These are phyloP conservation scores for Sphaceloma murrayae DNA, from an alignment of 2,329 filamentous ascomycete species.

Conservation along the genomic window DNA sequence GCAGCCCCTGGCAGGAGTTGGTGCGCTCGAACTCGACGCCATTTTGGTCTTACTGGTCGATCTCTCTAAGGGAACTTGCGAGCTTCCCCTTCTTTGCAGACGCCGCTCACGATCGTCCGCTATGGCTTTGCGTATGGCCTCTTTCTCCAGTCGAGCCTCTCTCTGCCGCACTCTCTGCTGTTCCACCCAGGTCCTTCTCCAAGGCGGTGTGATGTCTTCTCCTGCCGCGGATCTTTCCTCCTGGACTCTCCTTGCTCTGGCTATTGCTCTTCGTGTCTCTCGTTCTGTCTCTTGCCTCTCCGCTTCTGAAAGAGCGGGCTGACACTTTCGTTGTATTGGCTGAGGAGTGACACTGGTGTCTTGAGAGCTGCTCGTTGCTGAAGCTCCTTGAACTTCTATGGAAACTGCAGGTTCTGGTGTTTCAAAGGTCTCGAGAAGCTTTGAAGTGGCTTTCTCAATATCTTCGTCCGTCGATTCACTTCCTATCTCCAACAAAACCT, in stretches of 20 bases:
- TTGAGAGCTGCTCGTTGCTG: not conserved
- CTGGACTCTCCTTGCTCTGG: conserved; percentile 33
- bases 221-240: conserved; percentile 26
- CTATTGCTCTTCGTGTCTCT: conserved; percentile 32
- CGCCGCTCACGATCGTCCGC: conserved; percentile 66
- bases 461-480: conserved; percentile 19
- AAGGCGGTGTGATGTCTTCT: conserved; percentile 21
- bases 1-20: conserved; percentile 18
- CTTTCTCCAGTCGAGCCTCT: conserved; percentile 58
- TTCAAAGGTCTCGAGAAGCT: conserved; percentile 8
- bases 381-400: not conserved
- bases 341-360: not conserved
- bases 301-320: conserved; percentile 32
- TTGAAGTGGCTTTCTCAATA: conserved; percentile 20
- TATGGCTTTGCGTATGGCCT: conserved; percentile 63
- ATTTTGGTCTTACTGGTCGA: conserved; percentile 29
- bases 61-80: conserved; percentile 33
- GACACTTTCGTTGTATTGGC: conserved; percentile 23
- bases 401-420: not conserved
- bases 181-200: conserved; percentile 27
- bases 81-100: conserved; percentile 44
- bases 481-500: conserved; percentile 17
- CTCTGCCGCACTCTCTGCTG: conserved; percentile 51
- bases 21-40: conserved; percentile 6
- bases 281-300: conserved; percentile 43